Conservation (phyloP, 768 basidiomycete species). For the Ephemerocybe angulata region DNA sequence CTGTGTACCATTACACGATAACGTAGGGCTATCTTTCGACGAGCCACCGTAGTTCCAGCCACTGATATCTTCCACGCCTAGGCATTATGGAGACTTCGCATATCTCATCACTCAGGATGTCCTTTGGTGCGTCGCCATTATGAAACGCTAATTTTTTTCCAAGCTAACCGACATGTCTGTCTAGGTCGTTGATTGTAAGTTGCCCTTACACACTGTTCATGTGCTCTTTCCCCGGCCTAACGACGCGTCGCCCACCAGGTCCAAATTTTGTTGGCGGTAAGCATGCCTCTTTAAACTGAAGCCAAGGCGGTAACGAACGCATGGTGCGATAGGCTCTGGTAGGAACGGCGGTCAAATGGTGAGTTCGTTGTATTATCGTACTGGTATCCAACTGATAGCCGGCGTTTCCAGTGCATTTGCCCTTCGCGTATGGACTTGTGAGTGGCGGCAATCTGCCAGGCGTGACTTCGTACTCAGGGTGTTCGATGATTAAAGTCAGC, state of each 20-base stretch:
- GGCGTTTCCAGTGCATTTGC: conserved; percentile 43
- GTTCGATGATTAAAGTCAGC: conserved; percentile 42
- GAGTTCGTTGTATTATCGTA: conserved; percentile 20
- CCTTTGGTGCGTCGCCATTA: conserved; percentile 36
- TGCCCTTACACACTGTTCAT: neutral
- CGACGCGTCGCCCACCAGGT: conserved; percentile 13
- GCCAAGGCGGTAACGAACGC: conserved; percentile 1
- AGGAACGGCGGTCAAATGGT: conserved; percentile 56
- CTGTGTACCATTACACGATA: conserved; percentile 52
- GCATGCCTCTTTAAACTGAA: conserved; percentile 6
- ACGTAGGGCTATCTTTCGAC: conserved; percentile 35
- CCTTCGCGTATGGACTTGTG: conserved; percentile 63
- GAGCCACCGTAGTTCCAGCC: neutral
- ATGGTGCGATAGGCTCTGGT: conserved; percentile 23
- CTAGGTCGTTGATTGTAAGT: conserved; percentile 38
- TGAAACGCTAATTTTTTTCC: neutral
- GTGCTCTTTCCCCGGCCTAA: neutral
- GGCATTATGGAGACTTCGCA: conserved; percentile 32
- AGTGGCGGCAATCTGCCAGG: conserved; percentile 2
- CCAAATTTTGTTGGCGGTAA: conserved; percentile 34
- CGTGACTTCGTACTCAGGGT: neutral
- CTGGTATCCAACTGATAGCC: neutral
- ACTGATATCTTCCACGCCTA: conserved; percentile 17
- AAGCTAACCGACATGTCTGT: neutral
- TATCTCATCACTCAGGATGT: conserved; percentile 25